A percentile compares a stretch with the other conserved stretches of the same genome.
Evolutionary conservation across 2,329 filamentous ascomycete genomes (phyloP).

Genomic region (Exophiala sp.): DNA sequence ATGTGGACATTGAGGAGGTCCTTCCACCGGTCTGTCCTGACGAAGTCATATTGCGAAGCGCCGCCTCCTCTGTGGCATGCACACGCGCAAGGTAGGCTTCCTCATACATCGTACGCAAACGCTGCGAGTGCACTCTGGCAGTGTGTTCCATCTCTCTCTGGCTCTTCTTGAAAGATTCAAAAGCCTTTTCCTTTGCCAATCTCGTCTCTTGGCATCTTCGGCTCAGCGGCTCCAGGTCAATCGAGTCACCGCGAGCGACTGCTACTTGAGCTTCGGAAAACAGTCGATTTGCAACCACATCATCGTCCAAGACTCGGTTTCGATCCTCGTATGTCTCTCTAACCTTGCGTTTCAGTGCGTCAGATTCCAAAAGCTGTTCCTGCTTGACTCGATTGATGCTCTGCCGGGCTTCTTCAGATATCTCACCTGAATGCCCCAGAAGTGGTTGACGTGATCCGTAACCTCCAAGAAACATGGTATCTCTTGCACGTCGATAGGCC

Average conservation of each 20-base stretch:
- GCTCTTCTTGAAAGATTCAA: constrained; percentile 1
- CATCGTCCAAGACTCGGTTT: constrained; percentile 7
- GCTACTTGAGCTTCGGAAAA: constrained; percentile 7
- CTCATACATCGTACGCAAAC: constrained; percentile 5
- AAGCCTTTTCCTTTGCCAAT: constrained; percentile 6
- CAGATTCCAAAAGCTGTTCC: constrained; percentile 7
- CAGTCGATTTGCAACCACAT: constrained; percentile 7
- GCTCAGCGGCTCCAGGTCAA: constrained; percentile 7
- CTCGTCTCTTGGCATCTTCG: constrained; percentile 11
- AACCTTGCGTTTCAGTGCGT: constrained; percentile 7
- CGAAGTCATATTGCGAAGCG: constrained; percentile 1
- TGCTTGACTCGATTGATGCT: constrained; percentile 9
- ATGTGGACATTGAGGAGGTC: constrained; percentile 1
- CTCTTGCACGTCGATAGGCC: constrained; percentile 11
- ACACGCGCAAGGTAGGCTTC: constrained; percentile 2
- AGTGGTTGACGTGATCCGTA: constrained; percentile 1
- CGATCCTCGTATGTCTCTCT: constrained; percentile 1
- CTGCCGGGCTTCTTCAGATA: constrained; percentile 7
- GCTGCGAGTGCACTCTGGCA: constrained; percentile 1
- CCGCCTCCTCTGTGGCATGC: neutral
- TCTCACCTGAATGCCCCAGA: neutral
- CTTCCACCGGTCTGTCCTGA: constrained; percentile 4
- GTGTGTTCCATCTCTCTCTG: constrained; percentile 9
- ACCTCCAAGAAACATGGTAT: constrained; percentile 1
- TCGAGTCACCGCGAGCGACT: neutral